Conservation (phyloP, 139 green algal species). For the Asterochloris erici region DNA sequence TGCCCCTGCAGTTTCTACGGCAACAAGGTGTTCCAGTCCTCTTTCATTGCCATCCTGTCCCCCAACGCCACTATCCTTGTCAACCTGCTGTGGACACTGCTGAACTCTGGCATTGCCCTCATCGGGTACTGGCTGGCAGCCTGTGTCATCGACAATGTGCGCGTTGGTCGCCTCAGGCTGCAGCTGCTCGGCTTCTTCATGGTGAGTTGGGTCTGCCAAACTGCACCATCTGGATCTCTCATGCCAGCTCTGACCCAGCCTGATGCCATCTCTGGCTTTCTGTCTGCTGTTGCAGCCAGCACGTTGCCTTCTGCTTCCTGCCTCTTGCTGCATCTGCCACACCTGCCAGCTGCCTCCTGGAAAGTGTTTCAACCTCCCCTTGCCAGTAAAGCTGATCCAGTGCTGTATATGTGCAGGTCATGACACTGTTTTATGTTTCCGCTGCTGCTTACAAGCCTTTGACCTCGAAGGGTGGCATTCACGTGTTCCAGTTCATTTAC, state of each 20-base stretch:
- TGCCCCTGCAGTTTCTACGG: slow-evolving; percentile 42
- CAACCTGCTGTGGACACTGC: slow-evolving; percentile 60
- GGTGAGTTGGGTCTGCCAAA: no score
- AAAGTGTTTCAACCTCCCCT: background rate
- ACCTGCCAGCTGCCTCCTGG: background rate
- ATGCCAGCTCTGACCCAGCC: slow-evolving; percentile 9
- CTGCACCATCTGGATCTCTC: no score
- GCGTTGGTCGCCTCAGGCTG: slow-evolving; percentile 47
- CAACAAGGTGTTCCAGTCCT: slow-evolving; percentile 70
- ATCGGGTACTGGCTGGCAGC: slow-evolving; percentile 62
- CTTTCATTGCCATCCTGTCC: slow-evolving; percentile 52
- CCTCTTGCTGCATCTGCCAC: background rate
- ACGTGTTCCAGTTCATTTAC: slow-evolving; percentile 71
- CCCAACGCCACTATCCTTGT: slow-evolving; percentile 39
- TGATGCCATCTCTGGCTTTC: background rate
- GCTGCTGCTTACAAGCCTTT: slow-evolving; percentile 46
- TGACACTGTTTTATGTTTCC: slow-evolving; percentile 56
- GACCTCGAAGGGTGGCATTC: slow-evolving; percentile 16
- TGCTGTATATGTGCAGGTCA: background rate
- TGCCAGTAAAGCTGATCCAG: no score
- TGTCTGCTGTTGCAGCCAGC: background rate
- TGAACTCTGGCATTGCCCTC: slow-evolving; percentile 66
- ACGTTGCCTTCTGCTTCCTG: background rate
- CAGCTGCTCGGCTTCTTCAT: slow-evolving; percentile 49
- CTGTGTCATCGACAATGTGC: slow-evolving; percentile 53